A percentile compares a stretch with the other conserved stretches of the same genome.
Conservation (phyloP, 176 grass and related monocot species). For the Triticum turgidum region DNA sequence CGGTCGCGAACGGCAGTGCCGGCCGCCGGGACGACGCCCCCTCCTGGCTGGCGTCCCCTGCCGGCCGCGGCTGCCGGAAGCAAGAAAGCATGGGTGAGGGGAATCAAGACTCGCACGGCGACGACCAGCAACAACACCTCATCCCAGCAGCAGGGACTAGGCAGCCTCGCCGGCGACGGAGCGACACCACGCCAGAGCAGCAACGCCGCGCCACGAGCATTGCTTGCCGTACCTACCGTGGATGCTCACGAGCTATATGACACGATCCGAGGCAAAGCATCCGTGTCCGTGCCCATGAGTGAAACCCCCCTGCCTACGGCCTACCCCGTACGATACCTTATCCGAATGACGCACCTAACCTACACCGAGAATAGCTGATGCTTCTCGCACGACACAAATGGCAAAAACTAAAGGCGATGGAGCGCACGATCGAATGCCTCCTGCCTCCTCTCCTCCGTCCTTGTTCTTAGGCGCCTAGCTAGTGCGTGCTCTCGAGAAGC, state of each 20-base stretch:
- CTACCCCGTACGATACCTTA: conserved; percentile 2
- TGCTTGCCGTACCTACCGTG: neutral
- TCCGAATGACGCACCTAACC: neutral
- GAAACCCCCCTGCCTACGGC: neutral
- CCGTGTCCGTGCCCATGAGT: neutral
- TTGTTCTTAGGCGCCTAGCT: neutral
- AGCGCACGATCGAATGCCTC: neutral
- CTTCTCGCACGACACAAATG: conserved; percentile 23
- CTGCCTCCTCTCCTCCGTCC: neutral
- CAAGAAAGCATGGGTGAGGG: conserved; percentile 54
- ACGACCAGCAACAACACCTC: neutral
- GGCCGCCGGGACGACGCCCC: conserved; percentile 19
- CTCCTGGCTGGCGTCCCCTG: conserved; percentile 39
- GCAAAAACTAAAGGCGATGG: conserved; percentile 7
- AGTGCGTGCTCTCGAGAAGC: neutral
- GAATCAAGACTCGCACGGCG: neutral
- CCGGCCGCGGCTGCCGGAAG: conserved; percentile 43
- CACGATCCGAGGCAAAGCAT: conserved; percentile 18
- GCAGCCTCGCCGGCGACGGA: neutral
- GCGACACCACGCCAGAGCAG: conserved; percentile 12
- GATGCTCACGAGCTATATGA: neutral
- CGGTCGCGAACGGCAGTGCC: conserved; percentile 27
- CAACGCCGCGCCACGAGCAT: conserved; percentile 25
- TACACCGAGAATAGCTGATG: neutral
- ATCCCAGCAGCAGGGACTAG: neutral